Conservation (phyloP, 2,329 filamentous ascomycete genomes). For the Claviceps pazoutovae region DNA sequence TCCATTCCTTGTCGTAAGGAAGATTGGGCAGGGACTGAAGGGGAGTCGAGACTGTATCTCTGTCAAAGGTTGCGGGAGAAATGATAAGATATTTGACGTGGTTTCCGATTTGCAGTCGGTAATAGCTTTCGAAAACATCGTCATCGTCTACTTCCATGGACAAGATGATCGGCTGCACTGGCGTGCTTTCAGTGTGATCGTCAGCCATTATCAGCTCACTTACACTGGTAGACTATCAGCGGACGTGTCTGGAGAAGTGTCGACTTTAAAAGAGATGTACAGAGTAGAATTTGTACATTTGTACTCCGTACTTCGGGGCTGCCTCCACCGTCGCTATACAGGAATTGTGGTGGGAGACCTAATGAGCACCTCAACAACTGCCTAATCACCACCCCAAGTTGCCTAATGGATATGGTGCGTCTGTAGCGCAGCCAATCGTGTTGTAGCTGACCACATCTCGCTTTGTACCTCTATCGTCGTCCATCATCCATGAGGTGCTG, state of each 20-base stretch:
- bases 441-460: too few relatives aligned
- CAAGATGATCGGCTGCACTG: neutral
- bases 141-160: neutral
- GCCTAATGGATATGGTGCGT: too few relatives aligned
- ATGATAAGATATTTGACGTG: slow-evolving; percentile 6
- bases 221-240: neutral
- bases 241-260: neutral
- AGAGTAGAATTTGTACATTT: neutral
- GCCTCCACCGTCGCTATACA: neutral
- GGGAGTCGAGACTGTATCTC: slow-evolving; percentile 11
- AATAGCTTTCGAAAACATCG: neutral
- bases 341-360: too few relatives aligned
- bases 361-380: too few relatives aligned
- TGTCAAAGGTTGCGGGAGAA: slow-evolving; percentile 6
- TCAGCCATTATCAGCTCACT: neutral
- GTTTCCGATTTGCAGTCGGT: neutral
- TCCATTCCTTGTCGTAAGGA: slow-evolving; percentile 14
- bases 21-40: slow-evolving; percentile 12
- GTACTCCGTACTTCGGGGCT: neutral
- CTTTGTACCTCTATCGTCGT: too few relatives aligned
- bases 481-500: too few relatives aligned
- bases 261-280: too few relatives aligned
- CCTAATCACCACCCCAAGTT: too few relatives aligned
- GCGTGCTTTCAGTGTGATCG: too few relatives aligned
- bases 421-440: too few relatives aligned